Conservation (phyloP, 192 early-diverging fungal genomes). For the Thamnidium elegans region DNA sequence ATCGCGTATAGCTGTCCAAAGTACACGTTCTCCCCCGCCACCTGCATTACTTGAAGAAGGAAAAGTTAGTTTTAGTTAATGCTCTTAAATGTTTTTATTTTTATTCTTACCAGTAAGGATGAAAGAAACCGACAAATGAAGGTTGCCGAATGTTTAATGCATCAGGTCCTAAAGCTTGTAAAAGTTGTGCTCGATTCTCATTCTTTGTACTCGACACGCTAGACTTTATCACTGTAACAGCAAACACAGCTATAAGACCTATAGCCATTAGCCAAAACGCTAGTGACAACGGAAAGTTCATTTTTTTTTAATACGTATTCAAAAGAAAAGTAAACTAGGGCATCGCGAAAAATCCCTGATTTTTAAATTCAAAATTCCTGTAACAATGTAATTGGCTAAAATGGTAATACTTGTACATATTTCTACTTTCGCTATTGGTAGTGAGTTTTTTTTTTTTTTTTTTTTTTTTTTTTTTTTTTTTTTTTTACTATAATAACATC, state of each 20-base stretch:
- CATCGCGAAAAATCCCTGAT: too few species aligned
- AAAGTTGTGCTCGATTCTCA: constrained; percentile 27
- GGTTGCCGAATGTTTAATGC: constrained; percentile 18
- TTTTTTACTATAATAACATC: too few species aligned
- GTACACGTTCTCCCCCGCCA: constrained; percentile 95
- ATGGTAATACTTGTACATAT: too few species aligned
- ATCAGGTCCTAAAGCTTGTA: constrained; percentile 17
- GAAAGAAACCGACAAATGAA: constrained; percentile 80
- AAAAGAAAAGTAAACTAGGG: too few species aligned
- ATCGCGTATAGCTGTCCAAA: constrained; percentile 86
- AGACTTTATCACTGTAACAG: not conserved
- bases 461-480: too few species aligned
- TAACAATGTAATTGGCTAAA: too few species aligned
- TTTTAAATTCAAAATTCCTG: too few species aligned
- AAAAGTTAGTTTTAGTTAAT: not conserved
- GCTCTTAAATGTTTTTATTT: not conserved
- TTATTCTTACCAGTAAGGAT: constrained; percentile 75
- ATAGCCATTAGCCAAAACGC: not conserved
- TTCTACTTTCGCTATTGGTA: too few species aligned
- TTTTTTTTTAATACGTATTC: too few species aligned
- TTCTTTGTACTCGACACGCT: constrained; percentile 21
- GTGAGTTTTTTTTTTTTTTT: too few species aligned
- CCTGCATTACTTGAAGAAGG: constrained; percentile 63
- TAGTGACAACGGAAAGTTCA: not conserved
- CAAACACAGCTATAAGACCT: not conserved